These are phyloP conservation scores for Penicillium bovifimosum DNA, from an alignment of 495 filamentous ascomycete species.

Conservation along the genomic window DNA sequence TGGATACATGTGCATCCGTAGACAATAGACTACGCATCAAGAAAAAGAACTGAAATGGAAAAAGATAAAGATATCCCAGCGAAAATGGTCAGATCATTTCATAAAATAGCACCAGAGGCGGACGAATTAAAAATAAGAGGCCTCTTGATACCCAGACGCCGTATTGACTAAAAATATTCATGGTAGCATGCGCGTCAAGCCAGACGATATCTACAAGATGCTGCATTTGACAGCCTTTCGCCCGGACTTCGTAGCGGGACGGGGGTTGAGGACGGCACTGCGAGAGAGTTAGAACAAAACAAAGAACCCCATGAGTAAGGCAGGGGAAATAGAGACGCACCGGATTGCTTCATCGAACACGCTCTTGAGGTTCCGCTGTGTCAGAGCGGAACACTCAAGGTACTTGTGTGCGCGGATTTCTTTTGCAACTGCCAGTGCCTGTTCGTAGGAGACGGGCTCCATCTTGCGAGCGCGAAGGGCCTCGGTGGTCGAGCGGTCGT, in stretches of 20 bases:
- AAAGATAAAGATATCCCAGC: slow-evolving; percentile 2
- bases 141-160: slow-evolving; percentile 37
- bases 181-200: slow-evolving; percentile 29
- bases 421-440: slow-evolving; percentile 77
- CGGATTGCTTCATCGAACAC: slow-evolving; percentile 97
- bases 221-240: slow-evolving; percentile 60
- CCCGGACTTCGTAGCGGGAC: slow-evolving; percentile 56
- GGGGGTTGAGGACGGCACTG: slow-evolving; percentile 80
- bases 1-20: not conserved
- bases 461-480: slow-evolving; percentile 77
- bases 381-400: slow-evolving; percentile 95
- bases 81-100: slow-evolving; percentile 22
- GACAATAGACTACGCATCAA: not conserved
- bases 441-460: slow-evolving; percentile 86
- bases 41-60: not conserved
- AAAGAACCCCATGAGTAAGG: not conserved
- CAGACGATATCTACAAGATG: slow-evolving; percentile 56
- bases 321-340: slow-evolving; percentile 40
- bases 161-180: slow-evolving; percentile 44
- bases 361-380: slow-evolving; percentile 91
- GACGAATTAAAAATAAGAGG: slow-evolving; percentile 12
- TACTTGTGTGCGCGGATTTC: slow-evolving; percentile 94
- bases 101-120: slow-evolving; percentile 25
- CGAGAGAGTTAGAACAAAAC: not conserved
- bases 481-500: slow-evolving; percentile 76